Base-by-base conservation (phyloP, 2,329 filamentous ascomycete genomes). In the Fusarium staphyleae region DNA sequence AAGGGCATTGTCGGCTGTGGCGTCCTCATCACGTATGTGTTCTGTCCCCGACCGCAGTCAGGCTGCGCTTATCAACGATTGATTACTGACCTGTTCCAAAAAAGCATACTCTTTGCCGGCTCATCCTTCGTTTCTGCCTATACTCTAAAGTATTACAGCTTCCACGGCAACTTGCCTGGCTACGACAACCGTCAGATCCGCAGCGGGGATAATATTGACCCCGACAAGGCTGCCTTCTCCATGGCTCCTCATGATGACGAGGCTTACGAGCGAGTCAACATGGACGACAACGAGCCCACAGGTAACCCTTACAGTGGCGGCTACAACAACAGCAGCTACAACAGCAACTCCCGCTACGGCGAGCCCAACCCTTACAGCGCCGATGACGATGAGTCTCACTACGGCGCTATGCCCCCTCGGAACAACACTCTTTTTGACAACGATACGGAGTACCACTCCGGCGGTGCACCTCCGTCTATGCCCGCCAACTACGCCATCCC, bases 221-320 rank as follows among this genome's bases (percentile, higher is more conserved):
- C 86, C 1, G 85, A 88, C 71, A 87, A 87, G 76, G 85, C 85
- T 22, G 85, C 85, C 54, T 88, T 88, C 74, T 87, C 84, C 50
- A 86, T 85, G 72, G 83, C 83, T 12, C 83, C 84, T n/a, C 82
- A 86, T 66, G 84, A 85, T 63, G 85, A 88, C 60, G 85, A 87
- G 66, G 80, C 82, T 35, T 88, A 88, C 66, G 82, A 85, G 43
- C 83, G 82, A 12, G 79, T 87, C 56, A 79, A 85, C 70, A 76
- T 78, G 73, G 77, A 83, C 51, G 80, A 85, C 63, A 77, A 84
- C 56, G 76, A 81, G 47, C 60, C 58, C 9, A 46, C 58, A 3
- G 58, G 62, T 19, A 62, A 60, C 28, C 35, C 58, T 14, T 64
- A 64, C 24, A 57, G 55, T 41, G 55, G 52, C 42, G 60, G 76